These are phyloP conservation scores for Linum tenue DNA, from an alignment of 345 rosid species.

Conservation along the genomic window DNA sequence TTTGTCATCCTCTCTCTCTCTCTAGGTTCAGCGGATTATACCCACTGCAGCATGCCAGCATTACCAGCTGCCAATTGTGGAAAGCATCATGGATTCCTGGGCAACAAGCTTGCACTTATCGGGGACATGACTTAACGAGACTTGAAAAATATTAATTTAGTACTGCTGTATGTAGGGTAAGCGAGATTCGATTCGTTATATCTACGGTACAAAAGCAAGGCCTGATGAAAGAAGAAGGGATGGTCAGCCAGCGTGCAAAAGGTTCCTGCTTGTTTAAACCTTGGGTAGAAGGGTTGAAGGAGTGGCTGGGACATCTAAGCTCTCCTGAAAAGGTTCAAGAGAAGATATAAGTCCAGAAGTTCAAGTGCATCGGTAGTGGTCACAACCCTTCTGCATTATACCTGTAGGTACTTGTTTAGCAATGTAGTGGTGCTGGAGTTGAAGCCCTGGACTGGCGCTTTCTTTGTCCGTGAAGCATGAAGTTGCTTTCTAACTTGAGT, in stretches of 20 bases:
- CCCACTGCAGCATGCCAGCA: too few relatives aligned
- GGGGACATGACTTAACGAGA: too few relatives aligned
- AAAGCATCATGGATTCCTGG: too few relatives aligned
- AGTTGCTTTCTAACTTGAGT: conserved; percentile 90
- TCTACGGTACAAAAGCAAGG: too few relatives aligned
- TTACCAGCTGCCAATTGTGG: too few relatives aligned
- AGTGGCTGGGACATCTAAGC: conserved; percentile 43
- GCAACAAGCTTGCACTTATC: too few relatives aligned
- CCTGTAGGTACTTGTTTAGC: conserved; percentile 69
- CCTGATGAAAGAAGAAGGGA: background rate
- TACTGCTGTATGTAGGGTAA: too few relatives aligned
- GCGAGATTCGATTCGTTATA: too few relatives aligned
- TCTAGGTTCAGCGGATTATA: too few relatives aligned
- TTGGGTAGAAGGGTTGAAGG: conserved; percentile 39
- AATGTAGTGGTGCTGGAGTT: conserved; percentile 72
- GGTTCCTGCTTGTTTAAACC: conserved; percentile 18
- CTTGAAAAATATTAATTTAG: too few relatives aligned
- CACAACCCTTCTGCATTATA: conserved; percentile 19
- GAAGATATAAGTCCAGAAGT: background rate
- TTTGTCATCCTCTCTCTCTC: too few relatives aligned
- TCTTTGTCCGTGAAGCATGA: conserved; percentile 58
- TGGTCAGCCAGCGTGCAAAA: background rate
- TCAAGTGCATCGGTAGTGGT: background rate
- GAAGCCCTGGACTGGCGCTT: conserved; percentile 62
- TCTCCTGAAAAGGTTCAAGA: conserved; percentile 35